Evolutionary conservation across 345 rosid genomes (phyloP), one percentile per base, ranked within the genome.

Genomic region (Crucihimalaya himalaica): DNA sequence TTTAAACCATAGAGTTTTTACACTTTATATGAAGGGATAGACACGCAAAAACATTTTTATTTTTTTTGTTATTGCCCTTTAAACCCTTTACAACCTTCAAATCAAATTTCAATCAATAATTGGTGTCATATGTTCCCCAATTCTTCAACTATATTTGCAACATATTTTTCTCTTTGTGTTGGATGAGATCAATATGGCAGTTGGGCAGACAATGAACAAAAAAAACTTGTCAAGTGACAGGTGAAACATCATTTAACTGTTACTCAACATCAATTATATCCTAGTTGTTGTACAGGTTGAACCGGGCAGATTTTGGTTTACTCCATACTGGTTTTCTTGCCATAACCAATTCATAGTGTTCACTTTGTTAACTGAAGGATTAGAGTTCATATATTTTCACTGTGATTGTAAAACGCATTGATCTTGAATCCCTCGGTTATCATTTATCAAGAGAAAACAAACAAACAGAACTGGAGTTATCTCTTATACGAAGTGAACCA

Each of bases 151-250:
- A 68, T 60, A 68, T 68, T 32, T 52, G 34, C 69, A 60, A 8
- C 74, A 61, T 21, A 21, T 23, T 20, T 66, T 61, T 60, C 48
- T 21, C 27, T 75, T 75, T 68, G 40, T 31, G 79, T 21, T 75
- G 74, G 79, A 60, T 75, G 74, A 75, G 69, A 68, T 75, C 40
- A 75, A 75, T 68, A 68, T 5, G 69, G 63, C 48, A 68, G 79
- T 75, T 75, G 74, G 73, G 69, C 28, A 40, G 63, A 32, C 63
- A 52, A 13, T 21, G 5, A 16, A 13, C 21, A 19, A 16, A 16
- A 2, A 35, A 15, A 45, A 42, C 13, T 6, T 73, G 58, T 45
- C 43, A 18, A 57, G 1, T 57, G 51, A 47, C 72, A 3, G 72
- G 18, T 74, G 67, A 37, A 66, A 40, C 19, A 67, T 31, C 73